Evolutionary conservation across 148 eudicot species (phyloP), one percentile per base, ranked within the genome.

Genomic region (Diospyros lotus): DNA sequence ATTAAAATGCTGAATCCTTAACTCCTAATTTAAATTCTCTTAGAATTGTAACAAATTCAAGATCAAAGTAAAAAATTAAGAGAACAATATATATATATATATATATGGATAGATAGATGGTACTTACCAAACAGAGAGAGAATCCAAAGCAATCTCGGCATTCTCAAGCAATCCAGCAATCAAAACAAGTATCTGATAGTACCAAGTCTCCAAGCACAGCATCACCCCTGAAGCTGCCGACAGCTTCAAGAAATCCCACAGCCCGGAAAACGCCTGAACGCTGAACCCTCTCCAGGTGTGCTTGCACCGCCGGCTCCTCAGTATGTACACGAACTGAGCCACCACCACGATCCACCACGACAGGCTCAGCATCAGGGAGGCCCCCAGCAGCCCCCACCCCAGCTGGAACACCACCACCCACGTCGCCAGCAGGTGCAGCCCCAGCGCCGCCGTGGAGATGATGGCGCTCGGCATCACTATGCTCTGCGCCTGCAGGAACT

Each of bases 171-270:
- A 42, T 11, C 92, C 92, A 2, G 88, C 85, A 69, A 89, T 69
- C 50, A 89, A 58, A 9, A 86, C 84, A n/a, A 89, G 48, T 41
- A 86, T 77, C 77, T 89, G 90, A 13, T 71, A 81, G 67, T 89
- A 89, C 92, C 92, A 89, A 10, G 88, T 81, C 82, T 89, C 92
- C 56, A 89, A 73, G 65, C 93, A 89, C 58, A 89, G 69, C 93
- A 89, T 89, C 58, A 89, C 87, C 1, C 90, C 93, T 0, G 93
- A 89, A 2, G 80, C 90, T 41, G 76, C 54, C 1, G 93, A 89
- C 46, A 89, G 51, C 46, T 83, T 89, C 54, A 87, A 81, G 64
- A 89, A 89, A 64, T 59, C 88, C 89, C 93, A 83, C 6, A 89
- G 68, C 38, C 89, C 90, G 4, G 40, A 40, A 69, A 89, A 80